Evolutionary conservation across 2,329 filamentous ascomycete genomes (phyloP).

Genomic region (Aspergillus pseudotamarii): DNA sequence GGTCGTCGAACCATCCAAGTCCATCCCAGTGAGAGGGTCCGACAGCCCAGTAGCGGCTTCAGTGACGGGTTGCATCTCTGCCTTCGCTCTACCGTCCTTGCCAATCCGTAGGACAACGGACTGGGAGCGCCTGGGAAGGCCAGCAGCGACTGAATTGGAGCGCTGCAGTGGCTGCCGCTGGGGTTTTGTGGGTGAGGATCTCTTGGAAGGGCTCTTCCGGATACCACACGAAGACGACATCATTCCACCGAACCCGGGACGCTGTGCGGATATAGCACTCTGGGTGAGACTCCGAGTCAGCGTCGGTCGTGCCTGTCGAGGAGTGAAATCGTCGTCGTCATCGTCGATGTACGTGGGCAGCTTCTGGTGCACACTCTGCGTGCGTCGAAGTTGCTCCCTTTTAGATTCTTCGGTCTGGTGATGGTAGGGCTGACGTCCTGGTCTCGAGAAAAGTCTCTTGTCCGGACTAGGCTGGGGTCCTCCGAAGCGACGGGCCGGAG

Average conservation of each 20-base stretch:
- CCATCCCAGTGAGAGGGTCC: conserved; percentile 41
- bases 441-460: conserved; percentile 28
- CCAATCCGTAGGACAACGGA: conserved; percentile 52
- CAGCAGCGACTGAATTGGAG: conserved; percentile 34
- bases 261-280: conserved; percentile 35
- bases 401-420: conserved; percentile 53
- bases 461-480: conserved; percentile 37
- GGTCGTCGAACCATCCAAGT: conserved; percentile 46
- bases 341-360: conserved; percentile 35
- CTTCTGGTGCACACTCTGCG: conserved; percentile 32
- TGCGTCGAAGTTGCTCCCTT: conserved; percentile 43
- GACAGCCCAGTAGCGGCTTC: conserved; percentile 37
- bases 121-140: conserved; percentile 39
- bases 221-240: conserved; percentile 40
- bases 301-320: conserved; percentile 36
- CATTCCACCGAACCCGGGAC: conserved; percentile 33
- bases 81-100: conserved; percentile 51
- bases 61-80: conserved; percentile 44
- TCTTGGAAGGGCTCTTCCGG: conserved; percentile 47
- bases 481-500: conserved; percentile 52
- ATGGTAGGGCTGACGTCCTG: conserved; percentile 49
- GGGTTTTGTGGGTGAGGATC: conserved; percentile 45
- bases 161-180: conserved; percentile 36
- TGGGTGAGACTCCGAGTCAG: conserved; percentile 47
- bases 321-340: conserved; percentile 40